Conservation (phyloP, 1,284 basidiomycete genomes). For the Sutorius eximius region DNA sequence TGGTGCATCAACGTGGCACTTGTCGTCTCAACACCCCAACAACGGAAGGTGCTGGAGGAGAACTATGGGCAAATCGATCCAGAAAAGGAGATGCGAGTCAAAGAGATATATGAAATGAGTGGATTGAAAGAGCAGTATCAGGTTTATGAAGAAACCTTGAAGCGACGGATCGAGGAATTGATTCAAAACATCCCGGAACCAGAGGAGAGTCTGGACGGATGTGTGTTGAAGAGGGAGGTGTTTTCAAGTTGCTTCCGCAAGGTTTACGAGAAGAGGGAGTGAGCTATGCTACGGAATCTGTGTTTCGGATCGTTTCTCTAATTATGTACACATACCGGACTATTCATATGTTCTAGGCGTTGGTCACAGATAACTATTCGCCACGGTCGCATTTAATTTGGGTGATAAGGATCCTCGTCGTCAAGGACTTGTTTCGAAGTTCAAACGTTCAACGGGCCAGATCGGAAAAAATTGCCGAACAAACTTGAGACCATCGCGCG, state of each 20-base stretch:
- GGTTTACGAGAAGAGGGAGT: constrained; percentile 38
- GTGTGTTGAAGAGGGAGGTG: constrained; percentile 63
- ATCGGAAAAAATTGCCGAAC: no score
- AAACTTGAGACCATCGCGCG: no score
- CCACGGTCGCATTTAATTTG: not conserved
- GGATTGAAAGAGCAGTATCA: constrained; percentile 60
- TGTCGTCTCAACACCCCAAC: constrained; percentile 52
- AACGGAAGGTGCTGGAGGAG: constrained; percentile 60
- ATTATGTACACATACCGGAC: not conserved
- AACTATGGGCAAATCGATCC: constrained; percentile 86
- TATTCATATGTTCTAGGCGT: not conserved
- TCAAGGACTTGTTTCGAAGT: no score
- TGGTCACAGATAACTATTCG: not conserved
- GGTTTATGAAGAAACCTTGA: constrained; percentile 66
- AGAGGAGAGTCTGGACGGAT: constrained; percentile 28
- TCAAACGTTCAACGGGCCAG: no score
- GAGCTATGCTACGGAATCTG: not conserved
- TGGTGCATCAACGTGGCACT: constrained; percentile 95
- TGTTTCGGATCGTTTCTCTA: not conserved
- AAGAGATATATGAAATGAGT: constrained; percentile 64
- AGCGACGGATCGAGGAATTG: constrained; percentile 55
- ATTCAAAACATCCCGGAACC: constrained; percentile 59
- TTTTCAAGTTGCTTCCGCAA: constrained; percentile 73
- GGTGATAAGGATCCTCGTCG: no score
- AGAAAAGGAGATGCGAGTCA: constrained; percentile 56